Evolutionary conservation across 768 basidiomycete species (phyloP), one percentile per base, ranked within the genome.

Genomic region (Mycena epipterygia): DNA sequence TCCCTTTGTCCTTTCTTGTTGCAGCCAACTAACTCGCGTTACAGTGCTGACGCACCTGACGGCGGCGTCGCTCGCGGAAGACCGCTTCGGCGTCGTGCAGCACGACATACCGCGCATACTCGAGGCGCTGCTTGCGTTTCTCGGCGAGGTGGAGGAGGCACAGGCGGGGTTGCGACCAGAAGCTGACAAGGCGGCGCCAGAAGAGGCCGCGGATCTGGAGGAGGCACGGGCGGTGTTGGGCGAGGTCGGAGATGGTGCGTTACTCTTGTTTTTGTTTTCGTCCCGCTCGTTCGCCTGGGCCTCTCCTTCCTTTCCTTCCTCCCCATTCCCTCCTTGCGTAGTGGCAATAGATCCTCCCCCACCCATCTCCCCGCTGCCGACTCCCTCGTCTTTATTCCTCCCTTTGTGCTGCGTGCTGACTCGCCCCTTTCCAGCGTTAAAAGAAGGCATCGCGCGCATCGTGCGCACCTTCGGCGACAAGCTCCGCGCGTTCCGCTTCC

Each of bases 21-120:
- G 12, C 30, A 9, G n/a, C 33, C 30, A 60, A 32, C 19, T 33
- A 7, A 9, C 14, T 68, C 29, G 7, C 29, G 12, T n/a, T 23
- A 19, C 73, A 95, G 94, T 89, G 7, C 83, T 96, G 5, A 88
- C 92, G 1, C 85, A 87, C 56, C 83, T 96, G 11, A 85, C 88
- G 9, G 92, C 90, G 67, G 89, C 91, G 0, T 96, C 95, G 5
- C 81, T 96, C 17, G 84, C 85, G 1, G 95, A 96, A 78, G 95
- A 97, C 81, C 85, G 87, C 23, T 95, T 91, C 76, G 95, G 95
- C 25, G 88, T 91, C 37, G 93, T 95, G 16, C 95, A 96, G 77
- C 85, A 93, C 14, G 95, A 96, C 76, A 93, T 95, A 23, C 92
- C 95, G 0, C 90, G 89, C 68, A 89, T 95, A 32, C 78, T 97